Evolutionary conservation across 176 grass and related monocot species (phyloP), one percentile per base, ranked within the genome.

Genomic region (Oryza rufipogon): DNA sequence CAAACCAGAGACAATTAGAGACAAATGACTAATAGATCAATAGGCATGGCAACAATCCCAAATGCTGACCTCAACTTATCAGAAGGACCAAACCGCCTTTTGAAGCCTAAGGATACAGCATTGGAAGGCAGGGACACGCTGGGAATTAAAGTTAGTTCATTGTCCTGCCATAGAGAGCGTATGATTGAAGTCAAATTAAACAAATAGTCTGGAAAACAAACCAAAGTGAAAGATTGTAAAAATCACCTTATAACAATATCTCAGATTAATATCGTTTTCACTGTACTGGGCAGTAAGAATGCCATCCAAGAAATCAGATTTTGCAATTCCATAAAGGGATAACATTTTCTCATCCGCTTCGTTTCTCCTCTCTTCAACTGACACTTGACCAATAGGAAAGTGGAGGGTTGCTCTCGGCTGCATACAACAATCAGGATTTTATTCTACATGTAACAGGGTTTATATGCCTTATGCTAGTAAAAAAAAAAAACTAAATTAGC

Each of bases 161-260:
- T 86, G 71, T 96, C 96, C 96, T 99, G 84, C 60, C 77, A 94
- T 11, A 71, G 72, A 84, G 76, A 79, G 73, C 14, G 11, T 41
- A 69, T 61, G 15, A 10, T 80, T 19, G 39, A 1, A 61, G 87
- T 78, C 67, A 86, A 36, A 75, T 72, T 84, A 67, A 80, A n/a
- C 39, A 61, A 52, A 25, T 64, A 79, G 32, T 78, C 49, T 3
- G 3, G 54, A 63, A 84, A 64, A 28, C 15, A 76, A 56, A 75
- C 65, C 19, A 85, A 77, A 67, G 11, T 13, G 67, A 25, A 87
- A 63, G 2, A 83, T 75, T 26, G 42, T 20, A 71, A 73, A 68
- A 34, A 68, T 84, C 16, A 99, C 96, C 96, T 99, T 99, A 88
- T 96, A 99, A 70, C 86, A 94, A 63, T 94, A 99, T 92, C 88